Evolutionary conservation across 176 grass and related monocot species (phyloP).

Genomic region (Oryza longistaminata): DNA sequence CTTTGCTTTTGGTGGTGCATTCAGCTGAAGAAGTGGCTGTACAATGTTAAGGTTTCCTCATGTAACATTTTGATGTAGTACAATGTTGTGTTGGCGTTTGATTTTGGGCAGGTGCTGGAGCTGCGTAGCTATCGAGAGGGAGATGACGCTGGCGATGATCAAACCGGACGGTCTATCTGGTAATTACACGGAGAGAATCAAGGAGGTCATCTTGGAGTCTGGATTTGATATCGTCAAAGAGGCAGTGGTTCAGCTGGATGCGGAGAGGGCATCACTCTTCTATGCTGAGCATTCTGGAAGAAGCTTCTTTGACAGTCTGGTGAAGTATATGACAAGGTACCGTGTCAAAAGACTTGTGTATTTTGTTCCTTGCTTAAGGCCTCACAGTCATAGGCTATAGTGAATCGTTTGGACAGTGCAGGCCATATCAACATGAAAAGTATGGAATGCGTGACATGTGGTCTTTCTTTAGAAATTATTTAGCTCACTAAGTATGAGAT

Average conservation of each 20-base stretch:
- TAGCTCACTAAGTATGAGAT: not conserved
- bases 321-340: constrained; percentile 88
- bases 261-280: constrained; percentile 57
- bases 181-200: constrained; percentile 65
- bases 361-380: not conserved
- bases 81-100: not conserved
- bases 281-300: constrained; percentile 76
- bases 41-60: not conserved
- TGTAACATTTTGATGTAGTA: not conserved
- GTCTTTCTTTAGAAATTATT: not conserved
- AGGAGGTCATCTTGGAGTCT: constrained; percentile 54
- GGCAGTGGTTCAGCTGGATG: constrained; percentile 47
- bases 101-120: constrained; percentile 48
- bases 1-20: not conserved
- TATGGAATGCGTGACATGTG: not conserved
- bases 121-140: constrained; percentile 37
- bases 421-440: not conserved
- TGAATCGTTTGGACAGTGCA: not conserved
- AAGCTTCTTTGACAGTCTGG: constrained; percentile 79
- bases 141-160: constrained; percentile 85
- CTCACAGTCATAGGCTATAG: not conserved
- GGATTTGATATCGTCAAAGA: constrained; percentile 72
- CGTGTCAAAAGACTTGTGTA: not conserved
- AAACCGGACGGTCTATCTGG: constrained; percentile 80
- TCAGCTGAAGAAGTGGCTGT: not conserved